Evolutionary conservation across 2,329 filamentous ascomycete species (phyloP), one percentile per base, ranked within the genome.

Genomic region (Fusarium mangiferae): DNA sequence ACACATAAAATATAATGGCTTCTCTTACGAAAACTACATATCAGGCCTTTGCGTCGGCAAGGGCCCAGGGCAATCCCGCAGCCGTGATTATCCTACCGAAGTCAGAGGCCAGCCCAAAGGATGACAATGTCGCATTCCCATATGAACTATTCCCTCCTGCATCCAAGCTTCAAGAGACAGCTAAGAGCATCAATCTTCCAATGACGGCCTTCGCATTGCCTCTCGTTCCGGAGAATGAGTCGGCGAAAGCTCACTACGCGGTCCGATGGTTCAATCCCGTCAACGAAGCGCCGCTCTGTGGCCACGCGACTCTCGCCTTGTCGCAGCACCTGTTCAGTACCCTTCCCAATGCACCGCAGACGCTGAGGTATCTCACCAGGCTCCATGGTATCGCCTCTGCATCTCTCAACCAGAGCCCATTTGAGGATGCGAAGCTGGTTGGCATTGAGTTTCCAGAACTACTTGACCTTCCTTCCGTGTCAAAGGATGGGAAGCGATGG

Each of bases 201-300:
- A 69, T 69, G 66, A 69, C 39, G 0, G 65, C 44, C 6, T 69
- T 41, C 0, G 65, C 30, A 0, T 42, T 63, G 1, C 66, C 66
- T 3, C 65, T 69, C 0, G 46, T 30, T 3, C 26, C 24, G 1
- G 46, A 45, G 6, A 51, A 33, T 5, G 33, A 56, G 11, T 39
- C 56, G 1, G n/a, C 66, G 3, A 45, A 69, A 11, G 28, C 52
- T 18, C 45, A 67, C 20, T 69, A 69, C 4, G 65, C 65, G 0
- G 66, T 69, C 4, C 66, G 66, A 0, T 69, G 66, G 66, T 69
- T 69, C 33, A 69, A 69, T 26, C 26, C 59, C 22, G 26, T 35
- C 6, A 24, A 56, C 6, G 66, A 69, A 12, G 65, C 48, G n/a
- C 66, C 66, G 3, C 49, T 69, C 0, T 69, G 66, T 7, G 66